Percentiles rank a stretch among this genome's conserved stretches.
Evolutionary conservation across 106 monocot genomes (phyloP).

Genomic region (Narthecium ossifragum): DNA sequence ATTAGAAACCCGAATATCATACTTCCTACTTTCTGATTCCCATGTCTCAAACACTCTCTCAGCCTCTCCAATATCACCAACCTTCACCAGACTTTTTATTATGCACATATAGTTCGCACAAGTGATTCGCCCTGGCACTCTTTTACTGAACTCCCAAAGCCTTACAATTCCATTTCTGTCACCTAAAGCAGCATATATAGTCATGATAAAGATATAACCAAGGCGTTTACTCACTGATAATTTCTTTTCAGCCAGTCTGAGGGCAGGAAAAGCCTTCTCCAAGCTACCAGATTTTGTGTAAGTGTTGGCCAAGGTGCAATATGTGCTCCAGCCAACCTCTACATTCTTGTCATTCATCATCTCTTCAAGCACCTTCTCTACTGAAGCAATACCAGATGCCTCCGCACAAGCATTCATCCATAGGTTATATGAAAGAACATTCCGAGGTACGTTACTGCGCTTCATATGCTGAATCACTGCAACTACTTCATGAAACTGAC

Average conservation of each 20-base stretch:
- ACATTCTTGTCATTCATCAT: constrained; percentile 53
- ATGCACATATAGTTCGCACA: constrained; percentile 65
- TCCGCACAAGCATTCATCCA: constrained; percentile 61
- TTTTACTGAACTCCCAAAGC: constrained; percentile 75
- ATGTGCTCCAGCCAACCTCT: constrained; percentile 80
- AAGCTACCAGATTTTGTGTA: constrained; percentile 25
- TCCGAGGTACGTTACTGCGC: constrained; percentile 36
- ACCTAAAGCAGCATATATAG: constrained; percentile 53
- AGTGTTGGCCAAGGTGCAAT: constrained; percentile 57
- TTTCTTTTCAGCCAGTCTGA: constrained; percentile 54
- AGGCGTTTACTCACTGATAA: constrained; percentile 49
- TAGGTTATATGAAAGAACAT: constrained; percentile 71
- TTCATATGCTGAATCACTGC: constrained; percentile 62
- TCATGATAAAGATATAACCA: constrained; percentile 79
- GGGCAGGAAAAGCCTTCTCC: constrained; percentile 39
- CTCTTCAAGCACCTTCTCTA: constrained; percentile 53
- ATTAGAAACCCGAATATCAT: constrained; percentile 73
- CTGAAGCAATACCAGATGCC: constrained; percentile 29
- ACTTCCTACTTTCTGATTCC: constrained; percentile 60
- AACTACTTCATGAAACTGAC: constrained; percentile 41
- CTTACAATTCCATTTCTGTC: constrained; percentile 46
- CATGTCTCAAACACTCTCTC: constrained; percentile 54
- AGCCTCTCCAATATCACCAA: constrained; percentile 49
- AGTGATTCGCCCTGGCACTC: constrained; percentile 46
- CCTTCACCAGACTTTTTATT: constrained; percentile 59